Evolutionary conservation across 768 basidiomycete species (phyloP).

Genomic region (Agrocybe pediades): DNA sequence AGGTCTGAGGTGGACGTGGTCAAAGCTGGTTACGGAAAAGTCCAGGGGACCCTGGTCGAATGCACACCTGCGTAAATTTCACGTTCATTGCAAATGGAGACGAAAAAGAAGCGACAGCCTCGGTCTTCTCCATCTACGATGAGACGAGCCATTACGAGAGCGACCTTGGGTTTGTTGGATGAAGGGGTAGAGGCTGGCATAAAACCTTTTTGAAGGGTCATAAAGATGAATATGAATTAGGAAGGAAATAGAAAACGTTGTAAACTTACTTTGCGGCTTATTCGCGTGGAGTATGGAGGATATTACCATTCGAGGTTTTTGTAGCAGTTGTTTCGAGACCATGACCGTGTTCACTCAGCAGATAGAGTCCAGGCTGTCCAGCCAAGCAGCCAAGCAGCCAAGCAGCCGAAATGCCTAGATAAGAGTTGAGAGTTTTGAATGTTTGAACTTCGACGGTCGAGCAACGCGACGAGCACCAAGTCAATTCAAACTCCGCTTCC

Average conservation of each 20-base stretch:
- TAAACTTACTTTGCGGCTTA: conserved; percentile 57
- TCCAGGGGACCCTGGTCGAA: conserved; percentile 54
- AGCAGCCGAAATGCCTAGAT: too few relatives aligned
- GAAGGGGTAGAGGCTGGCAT: conserved; percentile 60
- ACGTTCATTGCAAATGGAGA: conserved; percentile 52
- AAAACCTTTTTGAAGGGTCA: conserved; percentile 42
- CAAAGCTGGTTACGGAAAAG: conserved; percentile 57
- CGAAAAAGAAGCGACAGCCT: too few relatives aligned
- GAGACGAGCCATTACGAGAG: conserved; percentile 60
- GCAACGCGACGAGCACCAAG: too few relatives aligned
- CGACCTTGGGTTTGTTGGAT: conserved; percentile 55
- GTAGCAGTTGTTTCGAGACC: conserved; percentile 65
- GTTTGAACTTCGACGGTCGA: too few relatives aligned
- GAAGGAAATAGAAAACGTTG: neutral
- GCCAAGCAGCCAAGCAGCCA: too few relatives aligned
- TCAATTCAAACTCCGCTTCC: too few relatives aligned
- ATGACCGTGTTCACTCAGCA: conserved; percentile 58
- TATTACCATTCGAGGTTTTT: conserved; percentile 47
- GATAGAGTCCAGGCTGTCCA: conserved; percentile 55
- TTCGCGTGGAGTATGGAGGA: conserved; percentile 56
- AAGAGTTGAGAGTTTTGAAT: too few relatives aligned
- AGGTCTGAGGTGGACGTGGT: conserved; percentile 55
- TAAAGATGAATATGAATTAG: conserved; percentile 1
- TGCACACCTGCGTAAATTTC: conserved; percentile 56
- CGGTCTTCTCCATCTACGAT: conserved; percentile 53